Evolutionary conservation across 768 basidiomycete species (phyloP).

Genomic region (Rhizopogon salebrosus): DNA sequence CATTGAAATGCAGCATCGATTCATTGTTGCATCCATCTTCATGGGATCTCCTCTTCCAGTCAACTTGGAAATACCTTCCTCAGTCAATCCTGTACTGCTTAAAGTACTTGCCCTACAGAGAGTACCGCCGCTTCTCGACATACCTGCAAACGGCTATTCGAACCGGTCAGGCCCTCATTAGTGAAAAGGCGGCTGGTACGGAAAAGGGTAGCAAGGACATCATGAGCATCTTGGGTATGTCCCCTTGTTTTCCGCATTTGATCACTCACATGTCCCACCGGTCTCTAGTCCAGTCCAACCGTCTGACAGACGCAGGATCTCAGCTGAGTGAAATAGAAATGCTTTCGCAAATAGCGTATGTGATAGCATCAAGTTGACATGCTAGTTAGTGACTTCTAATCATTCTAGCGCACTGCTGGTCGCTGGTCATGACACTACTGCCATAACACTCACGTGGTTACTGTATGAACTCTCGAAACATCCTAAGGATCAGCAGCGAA

Average conservation of each 20-base stretch:
- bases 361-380: slow-evolving; percentile 8
- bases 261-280: not conserved
- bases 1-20: slow-evolving; percentile 13
- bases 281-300: slow-evolving; percentile 25
- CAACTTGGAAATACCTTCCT: slow-evolving; percentile 25
- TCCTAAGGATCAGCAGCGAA: slow-evolving; percentile 10
- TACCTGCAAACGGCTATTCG: slow-evolving; percentile 18
- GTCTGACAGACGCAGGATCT: slow-evolving; percentile 20
- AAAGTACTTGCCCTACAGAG: slow-evolving; percentile 23
- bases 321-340: slow-evolving; percentile 27
- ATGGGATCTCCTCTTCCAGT: slow-evolving; percentile 19
- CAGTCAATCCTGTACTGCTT: slow-evolving; percentile 17
- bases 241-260: not conserved
- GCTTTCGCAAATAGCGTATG: slow-evolving; percentile 27
- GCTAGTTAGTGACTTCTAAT: slow-evolving; percentile 22
- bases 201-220: slow-evolving; percentile 25
- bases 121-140: slow-evolving; percentile 22
- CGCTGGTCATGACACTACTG: slow-evolving; percentile 17
- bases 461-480: slow-evolving; percentile 12
- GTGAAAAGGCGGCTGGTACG: slow-evolving; percentile 13
- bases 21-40: slow-evolving; percentile 16
- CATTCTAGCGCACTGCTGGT: slow-evolving; percentile 11
- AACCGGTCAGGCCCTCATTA: slow-evolving; percentile 18
- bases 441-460: slow-evolving; percentile 6
- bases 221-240: slow-evolving; percentile 28